Conservation (phyloP, 768 basidiomycete genomes). For the Gloeophyllum trabeum region DNA sequence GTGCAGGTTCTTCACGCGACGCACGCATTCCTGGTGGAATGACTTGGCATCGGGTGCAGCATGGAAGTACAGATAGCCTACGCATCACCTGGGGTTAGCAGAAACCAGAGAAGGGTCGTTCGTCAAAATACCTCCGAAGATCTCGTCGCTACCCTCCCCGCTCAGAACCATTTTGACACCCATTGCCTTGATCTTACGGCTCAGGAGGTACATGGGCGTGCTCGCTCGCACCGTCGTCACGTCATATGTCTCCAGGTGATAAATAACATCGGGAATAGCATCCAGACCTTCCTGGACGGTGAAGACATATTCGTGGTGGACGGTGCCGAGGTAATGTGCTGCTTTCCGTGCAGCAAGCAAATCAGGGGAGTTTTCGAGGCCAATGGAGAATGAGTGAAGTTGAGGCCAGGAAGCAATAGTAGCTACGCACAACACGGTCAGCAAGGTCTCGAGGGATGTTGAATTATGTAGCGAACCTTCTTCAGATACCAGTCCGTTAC, state of each 20-base stretch:
- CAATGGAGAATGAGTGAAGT: conserved; percentile 96
- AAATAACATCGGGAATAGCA: conserved; percentile 93
- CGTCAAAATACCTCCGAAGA: conserved; percentile 90
- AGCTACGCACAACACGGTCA: conserved; percentile 23
- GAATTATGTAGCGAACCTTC: conserved; percentile 29
- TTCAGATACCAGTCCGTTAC: conserved; percentile 33
- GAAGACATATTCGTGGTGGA: conserved; percentile 96
- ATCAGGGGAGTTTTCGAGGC: conserved; percentile 91
- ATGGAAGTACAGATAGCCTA: conserved; percentile 99
- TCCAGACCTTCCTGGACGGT: conserved; percentile 97
- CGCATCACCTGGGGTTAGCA: no score
- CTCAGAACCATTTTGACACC: conserved; percentile 99
- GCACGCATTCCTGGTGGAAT: conserved; percentile 92
- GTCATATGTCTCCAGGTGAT: conserved; percentile 97
- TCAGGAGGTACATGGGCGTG: conserved; percentile 97
- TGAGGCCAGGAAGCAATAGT: conserved; percentile 87
- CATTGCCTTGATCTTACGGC: conserved; percentile 98
- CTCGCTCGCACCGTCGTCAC: conserved; percentile 97
- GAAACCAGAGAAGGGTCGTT: no score
- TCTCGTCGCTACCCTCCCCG: conserved; percentile 97
- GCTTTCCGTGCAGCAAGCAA: conserved; percentile 89
- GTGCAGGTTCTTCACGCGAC: conserved; percentile 94
- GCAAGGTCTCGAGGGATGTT: not conserved
- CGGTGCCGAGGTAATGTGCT: conserved; percentile 86
- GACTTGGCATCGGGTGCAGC: conserved; percentile 82